Conservation (phyloP, 306 rosid species). For the Prunus mongolica region DNA sequence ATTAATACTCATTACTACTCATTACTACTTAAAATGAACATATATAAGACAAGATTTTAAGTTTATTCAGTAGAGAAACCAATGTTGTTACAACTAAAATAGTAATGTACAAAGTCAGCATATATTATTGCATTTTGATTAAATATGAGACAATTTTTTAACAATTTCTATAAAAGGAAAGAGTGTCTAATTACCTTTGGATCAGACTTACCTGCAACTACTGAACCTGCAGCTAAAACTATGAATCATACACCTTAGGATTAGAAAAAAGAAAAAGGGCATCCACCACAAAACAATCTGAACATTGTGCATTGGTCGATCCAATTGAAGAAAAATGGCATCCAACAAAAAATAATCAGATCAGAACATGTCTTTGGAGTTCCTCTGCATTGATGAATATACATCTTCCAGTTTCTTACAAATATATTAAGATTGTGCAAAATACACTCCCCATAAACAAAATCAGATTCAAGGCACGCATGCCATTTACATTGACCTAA, state of each 20-base stretch:
- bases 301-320: constrained; percentile 42
- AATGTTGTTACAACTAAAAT: too few relatives aligned
- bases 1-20: too few relatives aligned
- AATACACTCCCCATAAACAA: constrained; percentile 50
- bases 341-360: constrained; percentile 18
- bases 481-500: constrained; percentile 69
- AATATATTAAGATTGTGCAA: neutral
- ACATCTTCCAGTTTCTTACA: neutral
- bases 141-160: neutral
- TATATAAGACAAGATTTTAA: too few relatives aligned
- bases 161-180: constrained; percentile 7
- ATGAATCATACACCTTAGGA: too few relatives aligned
- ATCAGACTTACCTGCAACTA: constrained; percentile 65
- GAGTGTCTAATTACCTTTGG: constrained; percentile 51
- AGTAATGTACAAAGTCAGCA: too few relatives aligned
- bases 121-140: neutral
- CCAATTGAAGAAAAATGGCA: constrained; percentile 60
- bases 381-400: neutral
- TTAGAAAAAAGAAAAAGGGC: too few relatives aligned
- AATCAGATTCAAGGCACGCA: constrained; percentile 60
- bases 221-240: constrained; percentile 71
- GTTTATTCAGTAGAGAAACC: too few relatives aligned
- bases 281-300: too few relatives aligned
- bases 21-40: too few relatives aligned
- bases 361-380: neutral